Conservation (phyloP, 192 early-diverging fungal genomes). For the Irineochytrium annulatum region DNA sequence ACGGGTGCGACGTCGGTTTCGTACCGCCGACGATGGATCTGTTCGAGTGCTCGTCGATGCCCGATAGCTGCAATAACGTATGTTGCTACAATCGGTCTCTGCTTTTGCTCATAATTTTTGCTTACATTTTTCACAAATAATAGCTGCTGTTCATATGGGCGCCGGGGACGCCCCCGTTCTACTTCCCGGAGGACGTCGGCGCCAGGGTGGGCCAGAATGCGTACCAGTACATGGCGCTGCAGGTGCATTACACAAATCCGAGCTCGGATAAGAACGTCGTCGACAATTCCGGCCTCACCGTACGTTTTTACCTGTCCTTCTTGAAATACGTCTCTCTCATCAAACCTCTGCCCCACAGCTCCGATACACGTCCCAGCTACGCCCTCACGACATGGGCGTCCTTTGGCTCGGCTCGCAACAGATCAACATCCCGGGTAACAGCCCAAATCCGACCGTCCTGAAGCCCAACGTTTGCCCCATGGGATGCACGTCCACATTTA, state of each 20-base stretch:
- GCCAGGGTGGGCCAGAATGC: slow-evolving; percentile 2
- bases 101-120: too few relatives aligned
- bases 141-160: background rate
- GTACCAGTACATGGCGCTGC: slow-evolving; percentile 15
- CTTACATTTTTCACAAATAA: background rate
- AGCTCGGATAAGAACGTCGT: background rate
- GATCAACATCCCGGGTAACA: slow-evolving; percentile 15
- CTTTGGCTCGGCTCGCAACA: slow-evolving; percentile 8
- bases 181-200: background rate
- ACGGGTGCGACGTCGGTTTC: too few relatives aligned
- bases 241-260: slow-evolving; percentile 20
- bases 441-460: background rate
- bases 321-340: background rate
- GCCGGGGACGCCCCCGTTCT: background rate
- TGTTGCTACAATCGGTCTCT: too few relatives aligned
- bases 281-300: slow-evolving; percentile 6
- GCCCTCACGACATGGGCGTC: slow-evolving; percentile 16
- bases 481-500: slow-evolving; percentile 20
- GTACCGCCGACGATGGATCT: too few relatives aligned
- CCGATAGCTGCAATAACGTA: too few relatives aligned
- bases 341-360: slow-evolving; percentile 2
- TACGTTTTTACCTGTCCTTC: background rate
- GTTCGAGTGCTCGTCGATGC: background rate
- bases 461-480: slow-evolving; percentile 14
- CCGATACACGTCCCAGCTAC: slow-evolving; percentile 9